Conservation (phyloP, 2,329 filamentous ascomycete genomes). For the Sporothrix curviconia region DNA sequence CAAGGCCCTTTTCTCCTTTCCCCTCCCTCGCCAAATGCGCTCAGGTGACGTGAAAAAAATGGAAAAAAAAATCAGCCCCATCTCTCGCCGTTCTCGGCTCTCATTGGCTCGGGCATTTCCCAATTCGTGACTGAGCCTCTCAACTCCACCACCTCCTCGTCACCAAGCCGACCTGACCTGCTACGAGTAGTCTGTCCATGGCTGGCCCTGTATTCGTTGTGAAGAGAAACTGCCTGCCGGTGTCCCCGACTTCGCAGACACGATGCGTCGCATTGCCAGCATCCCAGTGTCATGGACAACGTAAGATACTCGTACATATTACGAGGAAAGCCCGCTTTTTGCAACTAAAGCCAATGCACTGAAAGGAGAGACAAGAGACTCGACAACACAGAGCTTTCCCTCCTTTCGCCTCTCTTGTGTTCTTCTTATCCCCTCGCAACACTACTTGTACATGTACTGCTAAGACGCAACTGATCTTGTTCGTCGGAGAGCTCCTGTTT, state of each 20-base stretch:
- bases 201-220: background rate
- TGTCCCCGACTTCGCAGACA: conserved; percentile 12
- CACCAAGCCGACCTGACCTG: too few relatives aligned
- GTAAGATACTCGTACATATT: too few relatives aligned
- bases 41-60: conserved; percentile 26
- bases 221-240: background rate
- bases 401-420: background rate
- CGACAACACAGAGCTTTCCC: background rate
- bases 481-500: too few relatives aligned
- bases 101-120: conserved; percentile 1
- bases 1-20: conserved; percentile 5
- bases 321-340: too few relatives aligned
- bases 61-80: background rate
- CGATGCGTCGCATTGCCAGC: too few relatives aligned
- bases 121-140: too few relatives aligned
- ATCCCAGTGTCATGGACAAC: too few relatives aligned
- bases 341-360: background rate
- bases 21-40: conserved; percentile 21
- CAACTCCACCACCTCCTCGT: background rate
- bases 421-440: background rate
- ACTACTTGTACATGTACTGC: too few relatives aligned
- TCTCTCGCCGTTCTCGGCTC: background rate
- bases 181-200: background rate
- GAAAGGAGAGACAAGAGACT: background rate
- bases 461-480: too few relatives aligned